Conservation (phyloP, 2,329 filamentous ascomycete species). For the Zymoseptoria brevis region DNA sequence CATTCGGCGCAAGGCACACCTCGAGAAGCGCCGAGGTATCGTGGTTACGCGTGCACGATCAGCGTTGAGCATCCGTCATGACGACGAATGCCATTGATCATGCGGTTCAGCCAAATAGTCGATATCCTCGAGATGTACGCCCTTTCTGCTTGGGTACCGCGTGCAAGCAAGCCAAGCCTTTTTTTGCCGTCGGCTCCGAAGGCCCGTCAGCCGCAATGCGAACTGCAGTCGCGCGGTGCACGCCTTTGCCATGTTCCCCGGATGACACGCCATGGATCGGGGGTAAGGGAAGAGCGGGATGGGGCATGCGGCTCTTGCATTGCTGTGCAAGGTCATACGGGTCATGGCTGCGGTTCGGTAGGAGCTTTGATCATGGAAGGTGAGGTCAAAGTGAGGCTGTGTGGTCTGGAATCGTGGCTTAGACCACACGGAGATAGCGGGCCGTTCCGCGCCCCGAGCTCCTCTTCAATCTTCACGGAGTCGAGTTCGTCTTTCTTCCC, state of each 20-base stretch:
- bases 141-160: not conserved
- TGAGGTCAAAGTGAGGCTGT: not conserved
- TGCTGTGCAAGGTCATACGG: not conserved
- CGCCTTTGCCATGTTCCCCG: not conserved
- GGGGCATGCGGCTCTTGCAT: not conserved
- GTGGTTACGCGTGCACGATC: not conserved
- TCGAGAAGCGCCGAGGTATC: no score
- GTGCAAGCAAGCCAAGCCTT: no score
- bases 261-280: not conserved
- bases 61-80: no score
- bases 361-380: not conserved
- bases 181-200: no score
- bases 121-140: no score
- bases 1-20: no score
- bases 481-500: not conserved
- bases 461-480: not conserved
- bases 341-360: not conserved
- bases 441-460: not conserved
- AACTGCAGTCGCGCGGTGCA: not conserved
- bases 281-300: not conserved
- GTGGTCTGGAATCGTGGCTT: not conserved
- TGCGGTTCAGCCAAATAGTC: no score
- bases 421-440: not conserved
- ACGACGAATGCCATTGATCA: no score
- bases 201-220: not conserved